phyloP scores from a whole-genome alignment of 1,284 basidiomycete species.

The Malassezia equina region DNA sequence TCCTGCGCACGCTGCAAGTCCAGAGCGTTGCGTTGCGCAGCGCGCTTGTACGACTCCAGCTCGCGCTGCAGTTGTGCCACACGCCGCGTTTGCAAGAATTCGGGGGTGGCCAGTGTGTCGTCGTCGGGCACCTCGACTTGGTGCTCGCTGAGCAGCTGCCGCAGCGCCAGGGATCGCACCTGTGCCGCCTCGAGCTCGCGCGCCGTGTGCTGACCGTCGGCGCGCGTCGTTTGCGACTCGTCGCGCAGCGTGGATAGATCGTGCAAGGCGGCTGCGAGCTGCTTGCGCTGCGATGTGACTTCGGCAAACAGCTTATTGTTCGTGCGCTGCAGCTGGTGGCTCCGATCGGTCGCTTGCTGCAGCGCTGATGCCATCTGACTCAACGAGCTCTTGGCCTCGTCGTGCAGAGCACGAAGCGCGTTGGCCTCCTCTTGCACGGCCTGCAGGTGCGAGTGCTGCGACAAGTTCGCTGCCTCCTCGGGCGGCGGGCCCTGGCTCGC shows the following conservation, averaged over 20 bases:
- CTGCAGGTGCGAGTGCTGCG: constrained; percentile 31
- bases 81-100: constrained; percentile 30
- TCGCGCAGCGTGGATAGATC: constrained; percentile 63
- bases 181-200: constrained; percentile 64
- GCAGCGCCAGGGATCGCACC: constrained; percentile 68
- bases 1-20: constrained; percentile 43
- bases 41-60: constrained; percentile 25
- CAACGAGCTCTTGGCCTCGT: constrained; percentile 38
- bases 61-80: constrained; percentile 42
- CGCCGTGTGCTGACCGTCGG: neutral
- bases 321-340: constrained; percentile 61
- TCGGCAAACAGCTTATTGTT: constrained; percentile 65
- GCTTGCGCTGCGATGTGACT: constrained; percentile 64
- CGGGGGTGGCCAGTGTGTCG: constrained; percentile 36
- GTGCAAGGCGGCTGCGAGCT: constrained; percentile 62
- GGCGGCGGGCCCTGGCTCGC: constrained; percentile 17
- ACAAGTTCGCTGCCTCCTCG: constrained; percentile 17
- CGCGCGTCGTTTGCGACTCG: constrained; percentile 10
- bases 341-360: constrained; percentile 59
- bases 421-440: constrained; percentile 41
- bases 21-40: constrained; percentile 31
- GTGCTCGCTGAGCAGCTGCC: constrained; percentile 77
- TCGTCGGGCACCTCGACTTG: constrained; percentile 39
- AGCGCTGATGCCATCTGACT: constrained; percentile 52
- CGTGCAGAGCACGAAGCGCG: constrained; percentile 38